These are phyloP conservation scores for Gossypioides kirkii DNA, from an alignment of 345 rosid genomes.

Conservation along the genomic window DNA sequence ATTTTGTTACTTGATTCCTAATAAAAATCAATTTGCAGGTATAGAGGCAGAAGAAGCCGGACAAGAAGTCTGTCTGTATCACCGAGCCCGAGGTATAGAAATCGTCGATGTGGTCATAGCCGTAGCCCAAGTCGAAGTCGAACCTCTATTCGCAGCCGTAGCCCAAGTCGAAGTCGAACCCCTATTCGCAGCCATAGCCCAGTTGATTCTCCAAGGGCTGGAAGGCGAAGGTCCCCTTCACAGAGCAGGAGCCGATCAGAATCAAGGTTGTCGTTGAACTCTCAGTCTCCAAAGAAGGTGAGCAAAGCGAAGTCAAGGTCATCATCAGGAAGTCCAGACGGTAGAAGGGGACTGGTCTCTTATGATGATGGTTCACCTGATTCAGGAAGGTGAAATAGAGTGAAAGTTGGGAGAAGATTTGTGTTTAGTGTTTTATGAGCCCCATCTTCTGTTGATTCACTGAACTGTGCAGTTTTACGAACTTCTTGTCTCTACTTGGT, in stretches of 20 bases:
- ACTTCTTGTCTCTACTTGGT: neutral
- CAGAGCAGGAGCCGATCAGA: conserved; percentile 52
- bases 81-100: conserved; percentile 52
- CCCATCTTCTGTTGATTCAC: neutral
- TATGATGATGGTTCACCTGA: conserved; percentile 72
- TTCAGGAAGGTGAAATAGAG: conserved; percentile 19
- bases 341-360: conserved; percentile 60
- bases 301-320: conserved; percentile 58
- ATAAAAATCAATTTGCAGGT: conserved; percentile 30
- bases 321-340: conserved; percentile 55
- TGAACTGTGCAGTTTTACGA: neutral
- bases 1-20: neutral
- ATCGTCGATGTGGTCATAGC: conserved; percentile 44
- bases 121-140: conserved; percentile 46
- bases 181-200: conserved; percentile 60
- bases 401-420: neutral
- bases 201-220: conserved; percentile 36
- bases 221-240: conserved; percentile 49
- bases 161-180: conserved; percentile 30
- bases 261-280: conserved; percentile 48
- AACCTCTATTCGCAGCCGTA: conserved; percentile 24
- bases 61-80: conserved; percentile 58
- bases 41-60: conserved; percentile 70
- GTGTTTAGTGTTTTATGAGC: neutral
- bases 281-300: conserved; percentile 49